Evolutionary conservation across 306 rosid genomes (phyloP).

Genomic region (Carpinus viminea): DNA sequence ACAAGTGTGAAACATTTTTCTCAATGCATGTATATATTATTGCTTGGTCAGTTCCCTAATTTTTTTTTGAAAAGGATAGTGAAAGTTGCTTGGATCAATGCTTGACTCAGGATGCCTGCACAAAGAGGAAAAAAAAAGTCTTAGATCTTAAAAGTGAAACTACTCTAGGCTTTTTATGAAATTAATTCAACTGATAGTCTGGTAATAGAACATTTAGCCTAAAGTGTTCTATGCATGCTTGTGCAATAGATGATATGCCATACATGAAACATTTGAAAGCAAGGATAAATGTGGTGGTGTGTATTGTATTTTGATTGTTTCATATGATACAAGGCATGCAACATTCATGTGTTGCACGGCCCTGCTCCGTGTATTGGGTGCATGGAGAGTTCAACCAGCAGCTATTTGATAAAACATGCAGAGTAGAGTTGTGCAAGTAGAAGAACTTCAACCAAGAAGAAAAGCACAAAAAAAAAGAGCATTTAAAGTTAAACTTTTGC

Average conservation of each 20-base stretch:
- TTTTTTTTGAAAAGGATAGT: neutral
- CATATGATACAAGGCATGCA: neutral
- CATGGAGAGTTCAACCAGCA: neutral
- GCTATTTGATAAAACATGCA: neutral
- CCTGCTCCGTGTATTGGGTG: neutral
- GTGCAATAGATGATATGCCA: neutral
- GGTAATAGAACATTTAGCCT: too few relatives aligned
- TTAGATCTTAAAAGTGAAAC: neutral
- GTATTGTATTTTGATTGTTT: neutral
- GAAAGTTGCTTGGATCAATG: neutral
- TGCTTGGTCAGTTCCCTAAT: too few relatives aligned
- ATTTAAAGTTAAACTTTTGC: too few relatives aligned
- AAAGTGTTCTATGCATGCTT: too few relatives aligned
- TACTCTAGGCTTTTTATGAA: neutral
- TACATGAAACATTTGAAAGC: neutral
- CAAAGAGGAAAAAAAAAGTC: neutral
- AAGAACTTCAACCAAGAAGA: neutral
- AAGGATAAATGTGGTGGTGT: neutral
- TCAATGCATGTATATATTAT: neutral
- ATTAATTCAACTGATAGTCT: too few relatives aligned
- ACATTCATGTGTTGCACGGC: neutral
- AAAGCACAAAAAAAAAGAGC: too few relatives aligned
- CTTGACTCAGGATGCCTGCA: neutral
- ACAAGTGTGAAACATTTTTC: neutral
- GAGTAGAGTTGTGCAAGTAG: neutral